Evolutionary conservation across 108 stramenopile species (phyloP), one percentile per base, ranked within the genome.

Genomic region (Cyclotella atomus): DNA sequence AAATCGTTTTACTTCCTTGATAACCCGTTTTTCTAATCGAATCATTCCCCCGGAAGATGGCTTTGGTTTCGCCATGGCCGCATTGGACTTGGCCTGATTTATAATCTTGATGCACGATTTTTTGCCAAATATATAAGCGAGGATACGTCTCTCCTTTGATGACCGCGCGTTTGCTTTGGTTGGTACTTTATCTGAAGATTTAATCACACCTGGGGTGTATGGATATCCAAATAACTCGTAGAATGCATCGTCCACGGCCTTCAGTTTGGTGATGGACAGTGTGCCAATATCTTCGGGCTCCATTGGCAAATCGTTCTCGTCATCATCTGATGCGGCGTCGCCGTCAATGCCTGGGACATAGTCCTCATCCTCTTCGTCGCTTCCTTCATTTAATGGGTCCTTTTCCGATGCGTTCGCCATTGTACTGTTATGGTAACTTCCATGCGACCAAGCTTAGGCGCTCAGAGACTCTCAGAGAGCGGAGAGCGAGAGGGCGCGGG

Each of bases 191-290:
- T 35, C n/a, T 3, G 10, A 5, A 0, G 65, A 49, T 59, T 53
- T 61, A 9, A 21, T 46, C 1, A 56, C 52, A 19, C 70, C 1
- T 43, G 59, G 28, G 3, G 32, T 36, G 83, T 87, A 91, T 8
- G 57, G 35, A 54, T 87, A 88, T 2, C 90, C 94, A 71, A 95
- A 95, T 79, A 95, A 50, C 25, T 85, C 70, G 36, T 70, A 47
- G 73, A 95, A 95, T 0, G 89, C 90, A 46, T 82, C 85, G 68
- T 95, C 91, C 7, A 92, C 90, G 0, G 79, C 85, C 59, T 70
- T 81, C 47, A 68, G 81, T 68, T 79, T 81, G 8, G 71, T 55
- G n/a, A 61, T 54, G 17, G 82, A 68, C 10, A 87, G 47, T 4
- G 53, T 21, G 28, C 17, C 2, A 30, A 21, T 47, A 23, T 49